These are phyloP conservation scores for Pachysandra terminalis DNA, from an alignment of 164 flowering plant species.

Conservation along the genomic window DNA sequence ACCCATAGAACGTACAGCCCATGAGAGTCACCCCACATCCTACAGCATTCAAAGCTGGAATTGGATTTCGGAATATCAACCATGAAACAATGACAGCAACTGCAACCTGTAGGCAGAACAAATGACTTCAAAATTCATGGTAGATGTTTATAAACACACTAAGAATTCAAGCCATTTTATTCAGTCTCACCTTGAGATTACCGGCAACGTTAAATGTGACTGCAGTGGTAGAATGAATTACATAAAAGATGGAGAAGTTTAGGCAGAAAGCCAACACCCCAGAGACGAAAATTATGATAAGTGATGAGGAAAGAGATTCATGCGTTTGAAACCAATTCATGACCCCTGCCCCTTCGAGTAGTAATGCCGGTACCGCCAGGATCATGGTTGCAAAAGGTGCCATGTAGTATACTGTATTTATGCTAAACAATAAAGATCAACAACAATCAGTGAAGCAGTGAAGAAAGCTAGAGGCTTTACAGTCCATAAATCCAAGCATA, in stretches of 20 bases:
- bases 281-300: constrained; percentile 74
- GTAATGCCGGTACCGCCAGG: constrained; percentile 75
- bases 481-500: too few relatives aligned
- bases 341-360: constrained; percentile 88
- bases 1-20: constrained; percentile 98
- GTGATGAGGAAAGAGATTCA: constrained; percentile 40
- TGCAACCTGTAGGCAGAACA: constrained; percentile 63
- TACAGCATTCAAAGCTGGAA: constrained; percentile 70
- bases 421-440: constrained; percentile 36
- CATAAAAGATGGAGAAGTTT: constrained; percentile 95
- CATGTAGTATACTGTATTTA: constrained; percentile 97
- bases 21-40: constrained; percentile 85
- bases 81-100: constrained; percentile 89
- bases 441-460: neutral
- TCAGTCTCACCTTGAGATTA: constrained; percentile 82
- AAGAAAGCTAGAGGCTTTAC: too few relatives aligned
- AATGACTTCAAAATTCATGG: neutral
- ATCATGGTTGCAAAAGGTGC: constrained; percentile 99
- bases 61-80: constrained; percentile 88
- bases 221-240: constrained; percentile 95
- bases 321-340: constrained; percentile 64
- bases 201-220: constrained; percentile 98
- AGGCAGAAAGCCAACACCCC: constrained; percentile 93
- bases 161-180: neutral
- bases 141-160: neutral